These are phyloP conservation scores for Vigna radiata DNA, from an alignment of 306 rosid genomes.

Conservation along the genomic window DNA sequence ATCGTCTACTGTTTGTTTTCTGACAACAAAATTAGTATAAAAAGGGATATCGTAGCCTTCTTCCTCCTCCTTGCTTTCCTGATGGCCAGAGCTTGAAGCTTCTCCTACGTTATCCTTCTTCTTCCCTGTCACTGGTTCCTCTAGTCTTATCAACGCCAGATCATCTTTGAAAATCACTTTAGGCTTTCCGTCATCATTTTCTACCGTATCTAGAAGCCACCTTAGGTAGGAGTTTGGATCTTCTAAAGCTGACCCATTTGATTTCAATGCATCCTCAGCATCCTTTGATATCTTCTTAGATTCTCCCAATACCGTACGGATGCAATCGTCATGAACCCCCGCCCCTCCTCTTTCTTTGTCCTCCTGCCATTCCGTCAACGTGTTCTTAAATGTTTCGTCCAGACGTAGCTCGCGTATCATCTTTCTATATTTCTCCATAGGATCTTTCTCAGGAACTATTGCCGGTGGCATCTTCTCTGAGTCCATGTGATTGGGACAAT, in stretches of 20 bases:
- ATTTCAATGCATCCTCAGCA: background rate
- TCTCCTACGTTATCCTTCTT: too few species aligned
- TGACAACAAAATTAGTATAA: too few species aligned
- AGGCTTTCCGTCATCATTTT: background rate
- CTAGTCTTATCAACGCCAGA: background rate
- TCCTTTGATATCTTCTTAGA: background rate
- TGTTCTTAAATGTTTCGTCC: background rate
- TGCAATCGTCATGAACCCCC: fast-evolving
- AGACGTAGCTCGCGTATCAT: background rate
- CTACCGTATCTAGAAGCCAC: background rate
- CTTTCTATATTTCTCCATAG: background rate
- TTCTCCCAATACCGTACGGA: background rate
- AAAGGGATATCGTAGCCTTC: too few species aligned
- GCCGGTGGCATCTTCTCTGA: too few species aligned
- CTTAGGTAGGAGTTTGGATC: background rate
- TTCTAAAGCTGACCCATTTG: background rate
- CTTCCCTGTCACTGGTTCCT: background rate
- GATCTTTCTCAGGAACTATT: background rate
- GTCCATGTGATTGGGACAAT: too few species aligned
- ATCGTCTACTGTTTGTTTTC: too few species aligned
- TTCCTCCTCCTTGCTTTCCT: too few species aligned
- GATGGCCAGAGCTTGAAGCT: too few species aligned
- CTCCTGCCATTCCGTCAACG: background rate
- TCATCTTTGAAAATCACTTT: background rate
- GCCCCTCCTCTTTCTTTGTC: background rate